These are phyloP conservation scores for Didymella exigua DNA, from an alignment of 2,329 filamentous ascomycete genomes.

Conservation along the genomic window DNA sequence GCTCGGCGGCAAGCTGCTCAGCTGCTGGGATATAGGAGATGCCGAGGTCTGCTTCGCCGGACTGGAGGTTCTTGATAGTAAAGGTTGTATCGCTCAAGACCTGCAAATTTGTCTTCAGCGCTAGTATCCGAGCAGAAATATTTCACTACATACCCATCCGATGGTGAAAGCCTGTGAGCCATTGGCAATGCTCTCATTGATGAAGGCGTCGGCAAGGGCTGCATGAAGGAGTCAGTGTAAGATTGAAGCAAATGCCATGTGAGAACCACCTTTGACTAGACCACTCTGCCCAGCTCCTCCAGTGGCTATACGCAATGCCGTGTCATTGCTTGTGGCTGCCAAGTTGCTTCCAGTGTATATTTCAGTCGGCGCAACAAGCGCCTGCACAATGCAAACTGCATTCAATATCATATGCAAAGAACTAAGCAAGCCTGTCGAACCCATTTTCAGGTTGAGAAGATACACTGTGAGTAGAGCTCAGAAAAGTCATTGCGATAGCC, in stretches of 20 bases:
- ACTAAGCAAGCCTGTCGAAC: background rate
- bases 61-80: slow-evolving; percentile 53
- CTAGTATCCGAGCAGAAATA: background rate
- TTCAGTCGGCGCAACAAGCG: slow-evolving; percentile 26
- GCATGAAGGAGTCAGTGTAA: background rate
- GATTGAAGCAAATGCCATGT: no score
- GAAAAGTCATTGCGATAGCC: background rate
- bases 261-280: slow-evolving; percentile 37
- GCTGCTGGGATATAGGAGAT: slow-evolving; percentile 55
- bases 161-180: slow-evolving; percentile 48
- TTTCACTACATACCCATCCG: slow-evolving; percentile 46
- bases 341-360: slow-evolving; percentile 25
- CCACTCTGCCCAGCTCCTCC: slow-evolving; percentile 50
- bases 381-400: background rate
- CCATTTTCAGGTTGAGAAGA: background rate
- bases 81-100: slow-evolving; percentile 54
- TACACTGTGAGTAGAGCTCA: background rate
- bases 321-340: slow-evolving; percentile 11
- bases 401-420: background rate
- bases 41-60: slow-evolving; percentile 50
- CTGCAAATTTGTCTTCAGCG: background rate
- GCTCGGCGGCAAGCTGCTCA: slow-evolving; percentile 52
- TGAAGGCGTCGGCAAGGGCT: slow-evolving; percentile 49
- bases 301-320: slow-evolving; percentile 42
- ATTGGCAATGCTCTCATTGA: slow-evolving; percentile 39